phyloP scores from a whole-genome alignment of 129 eudicot genomes.

The Flaveria brownii region DNA sequence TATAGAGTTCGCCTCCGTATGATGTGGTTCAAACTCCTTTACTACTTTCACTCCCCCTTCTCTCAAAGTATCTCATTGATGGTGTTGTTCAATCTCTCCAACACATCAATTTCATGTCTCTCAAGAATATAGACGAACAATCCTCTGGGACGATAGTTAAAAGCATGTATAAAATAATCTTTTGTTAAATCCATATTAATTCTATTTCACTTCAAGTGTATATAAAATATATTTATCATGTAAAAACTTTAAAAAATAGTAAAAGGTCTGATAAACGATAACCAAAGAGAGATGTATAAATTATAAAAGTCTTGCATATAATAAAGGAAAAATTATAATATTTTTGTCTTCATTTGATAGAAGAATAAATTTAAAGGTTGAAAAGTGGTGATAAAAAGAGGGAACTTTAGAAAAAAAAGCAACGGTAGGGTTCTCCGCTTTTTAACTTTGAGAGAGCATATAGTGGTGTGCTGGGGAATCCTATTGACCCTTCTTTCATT shows the following conservation, averaged over 20 bases:
- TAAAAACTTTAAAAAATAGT: no score
- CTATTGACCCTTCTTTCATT: conserved; percentile 16
- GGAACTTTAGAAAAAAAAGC: conserved; percentile 28
- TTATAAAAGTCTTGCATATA: neutral
- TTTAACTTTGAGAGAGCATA: conserved; percentile 27
- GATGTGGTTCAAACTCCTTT: no score
- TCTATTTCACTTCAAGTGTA: neutral
- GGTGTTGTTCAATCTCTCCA: no score
- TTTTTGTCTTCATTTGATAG: neutral
- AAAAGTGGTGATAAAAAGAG: conserved; percentile 13
- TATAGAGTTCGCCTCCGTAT: no score
- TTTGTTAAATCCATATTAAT: no score
- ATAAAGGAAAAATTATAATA: neutral
- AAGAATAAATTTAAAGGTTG: conserved; percentile 21
- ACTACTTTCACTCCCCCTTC: no score
- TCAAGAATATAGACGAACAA: no score
- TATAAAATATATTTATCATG: no score
- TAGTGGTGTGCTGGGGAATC: conserved; percentile 23
- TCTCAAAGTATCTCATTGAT: no score
- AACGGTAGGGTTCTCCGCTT: neutral
- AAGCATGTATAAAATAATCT: no score
- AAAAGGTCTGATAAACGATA: neutral
- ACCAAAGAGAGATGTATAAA: neutral
- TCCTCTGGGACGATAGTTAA: no score
- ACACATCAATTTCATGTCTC: no score